A percentile compares a stretch with the other conserved stretches of the same genome.
Conservation (phyloP, 2,329 filamentous ascomycete species). For the Microsporum audouinii region DNA sequence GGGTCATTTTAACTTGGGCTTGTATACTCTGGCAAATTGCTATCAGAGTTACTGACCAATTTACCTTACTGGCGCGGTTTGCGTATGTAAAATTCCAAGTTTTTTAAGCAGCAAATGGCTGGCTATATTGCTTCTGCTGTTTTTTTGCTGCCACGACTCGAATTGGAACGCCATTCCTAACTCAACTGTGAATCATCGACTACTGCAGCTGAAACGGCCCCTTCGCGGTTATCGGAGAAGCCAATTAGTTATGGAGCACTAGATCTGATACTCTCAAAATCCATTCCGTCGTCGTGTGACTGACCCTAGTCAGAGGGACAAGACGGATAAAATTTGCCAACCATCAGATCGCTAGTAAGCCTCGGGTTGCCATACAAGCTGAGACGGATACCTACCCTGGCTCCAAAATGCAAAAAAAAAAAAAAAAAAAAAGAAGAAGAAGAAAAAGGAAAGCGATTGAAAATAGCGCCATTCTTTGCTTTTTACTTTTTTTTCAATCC, state of each 20-base stretch:
- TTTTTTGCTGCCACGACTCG: not conserved
- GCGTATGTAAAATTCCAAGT: not conserved
- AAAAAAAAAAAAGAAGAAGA: not conserved
- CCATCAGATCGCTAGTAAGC: not conserved
- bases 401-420: not conserved
- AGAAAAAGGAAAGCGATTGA: not conserved
- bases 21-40: not conserved
- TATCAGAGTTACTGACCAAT: not conserved
- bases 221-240: not conserved
- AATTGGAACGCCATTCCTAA: not conserved
- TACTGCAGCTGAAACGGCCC: not conserved
- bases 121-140: not conserved
- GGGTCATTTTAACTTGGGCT: slow-evolving; percentile 2
- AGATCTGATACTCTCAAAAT: not conserved
- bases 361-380: not conserved
- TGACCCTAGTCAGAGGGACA: not conserved
- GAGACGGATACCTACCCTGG: not conserved
- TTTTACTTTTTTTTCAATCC: not conserved
- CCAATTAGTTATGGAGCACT: not conserved
- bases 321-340: not conserved
- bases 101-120: not conserved
- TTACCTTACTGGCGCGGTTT: not conserved
- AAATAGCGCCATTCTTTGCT: not conserved
- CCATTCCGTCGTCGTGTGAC: slow-evolving; percentile 5
- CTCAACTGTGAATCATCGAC: not conserved